phyloP scores from a whole-genome alignment of 192 early-diverging fungal species.

The Mortierella claussenii region DNA sequence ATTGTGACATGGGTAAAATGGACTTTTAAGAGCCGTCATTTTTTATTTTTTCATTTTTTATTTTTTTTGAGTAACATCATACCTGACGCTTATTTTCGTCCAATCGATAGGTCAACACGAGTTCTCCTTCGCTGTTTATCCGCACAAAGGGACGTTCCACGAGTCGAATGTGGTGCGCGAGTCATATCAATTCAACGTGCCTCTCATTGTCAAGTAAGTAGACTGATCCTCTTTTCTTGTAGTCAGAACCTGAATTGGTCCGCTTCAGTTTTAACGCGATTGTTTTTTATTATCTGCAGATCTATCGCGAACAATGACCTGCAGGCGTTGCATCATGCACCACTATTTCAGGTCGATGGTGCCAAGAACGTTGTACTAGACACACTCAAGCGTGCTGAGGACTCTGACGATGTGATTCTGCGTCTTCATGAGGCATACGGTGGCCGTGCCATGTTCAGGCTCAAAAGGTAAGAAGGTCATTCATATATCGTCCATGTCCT shows the following conservation, averaged over 20 bases:
- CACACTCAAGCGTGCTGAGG: conserved; percentile 91
- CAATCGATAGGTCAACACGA: conserved; percentile 78
- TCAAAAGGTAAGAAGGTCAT: conserved; percentile 67
- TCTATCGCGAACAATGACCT: conserved; percentile 16
- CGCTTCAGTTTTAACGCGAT: neutral
- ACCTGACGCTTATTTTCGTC: too few species aligned
- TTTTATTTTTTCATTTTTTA: neutral
- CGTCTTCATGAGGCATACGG: conserved; percentile 94
- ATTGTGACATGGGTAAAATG: conserved; percentile 74
- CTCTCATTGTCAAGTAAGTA: conserved; percentile 66
- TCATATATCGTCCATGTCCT: too few species aligned
- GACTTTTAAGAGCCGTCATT: too few species aligned
- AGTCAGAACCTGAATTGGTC: too few species aligned
- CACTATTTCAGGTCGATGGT: conserved; percentile 57
- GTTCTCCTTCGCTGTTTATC: conserved; percentile 92
- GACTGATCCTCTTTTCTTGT: too few species aligned
- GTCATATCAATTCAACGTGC: conserved; percentile 93
- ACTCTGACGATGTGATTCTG: conserved; percentile 75
- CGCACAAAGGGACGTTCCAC: conserved; percentile 85
- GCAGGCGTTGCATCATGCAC: neutral
- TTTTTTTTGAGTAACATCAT: neutral
- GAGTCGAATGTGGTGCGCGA: conserved; percentile 88
- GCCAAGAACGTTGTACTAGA: conserved; percentile 88
- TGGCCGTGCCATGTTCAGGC: conserved; percentile 71
- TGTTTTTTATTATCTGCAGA: neutral